These are phyloP conservation scores for Ephemerocybe angulata DNA, from an alignment of 768 basidiomycete species.

Conservation along the genomic window DNA sequence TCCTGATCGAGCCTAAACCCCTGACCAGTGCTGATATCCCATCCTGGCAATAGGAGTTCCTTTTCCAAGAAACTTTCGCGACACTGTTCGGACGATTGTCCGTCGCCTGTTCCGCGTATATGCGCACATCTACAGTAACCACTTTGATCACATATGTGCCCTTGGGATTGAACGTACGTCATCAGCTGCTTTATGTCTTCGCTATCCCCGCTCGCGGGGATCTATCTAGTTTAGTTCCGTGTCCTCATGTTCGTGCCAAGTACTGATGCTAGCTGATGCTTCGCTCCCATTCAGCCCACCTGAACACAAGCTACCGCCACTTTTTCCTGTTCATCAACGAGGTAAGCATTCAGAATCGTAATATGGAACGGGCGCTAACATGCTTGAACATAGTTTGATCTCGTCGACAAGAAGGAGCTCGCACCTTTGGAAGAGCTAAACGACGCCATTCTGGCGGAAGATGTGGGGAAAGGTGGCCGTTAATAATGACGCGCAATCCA, in stretches of 20 bases:
- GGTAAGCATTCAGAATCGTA: slow-evolving; percentile 41
- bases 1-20: too few species aligned
- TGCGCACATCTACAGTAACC: slow-evolving; percentile 98
- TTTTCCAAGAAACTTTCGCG: slow-evolving; percentile 86
- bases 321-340: slow-evolving; percentile 97
- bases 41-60: slow-evolving; percentile 59
- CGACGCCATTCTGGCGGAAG: slow-evolving; percentile 72
- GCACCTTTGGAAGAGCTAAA: slow-evolving; percentile 94
- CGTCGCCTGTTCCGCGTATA: slow-evolving; percentile 94
- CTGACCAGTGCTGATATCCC: not conserved
- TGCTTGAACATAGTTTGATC: slow-evolving; percentile 60
- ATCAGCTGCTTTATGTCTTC: too few species aligned
- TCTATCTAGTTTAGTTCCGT: too few species aligned
- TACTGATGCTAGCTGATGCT: not conserved
- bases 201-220: not conserved
- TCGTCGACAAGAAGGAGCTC: slow-evolving; percentile 95
- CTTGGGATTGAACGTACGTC: slow-evolving; percentile 90
- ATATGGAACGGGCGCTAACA: slow-evolving; percentile 9
- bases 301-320: slow-evolving; percentile 97
- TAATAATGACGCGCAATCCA: too few species aligned
- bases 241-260: not conserved
- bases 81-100: slow-evolving; percentile 88
- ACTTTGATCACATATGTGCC: slow-evolving; percentile 98
- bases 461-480: slow-evolving; percentile 29
- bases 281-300: slow-evolving; percentile 62